Conservation (phyloP, 2,329 filamentous ascomycete genomes). For the Claviceps humidiphila region DNA sequence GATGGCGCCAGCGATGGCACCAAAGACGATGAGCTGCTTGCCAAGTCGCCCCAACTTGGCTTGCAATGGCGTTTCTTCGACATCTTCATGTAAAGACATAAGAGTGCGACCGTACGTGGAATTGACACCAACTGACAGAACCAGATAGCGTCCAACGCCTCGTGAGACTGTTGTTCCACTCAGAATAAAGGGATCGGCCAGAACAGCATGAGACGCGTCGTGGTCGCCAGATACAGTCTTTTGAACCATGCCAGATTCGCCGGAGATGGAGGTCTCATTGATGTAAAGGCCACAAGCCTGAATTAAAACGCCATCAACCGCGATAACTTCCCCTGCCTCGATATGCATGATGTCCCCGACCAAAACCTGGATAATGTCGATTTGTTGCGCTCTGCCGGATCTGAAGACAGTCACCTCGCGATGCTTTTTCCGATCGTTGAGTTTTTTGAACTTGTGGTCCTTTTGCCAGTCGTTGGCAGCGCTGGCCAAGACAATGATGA, state of each 20-base stretch:
- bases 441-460: conserved; percentile 65
- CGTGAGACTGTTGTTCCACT: conserved; percentile 68
- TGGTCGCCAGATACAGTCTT: conserved; percentile 49
- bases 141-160: conserved; percentile 62
- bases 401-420: conserved; percentile 61
- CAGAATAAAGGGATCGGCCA: conserved; percentile 64
- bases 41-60: conserved; percentile 65
- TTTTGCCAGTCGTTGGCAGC: conserved; percentile 77
- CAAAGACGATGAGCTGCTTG: conserved; percentile 50
- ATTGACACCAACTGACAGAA: conserved; percentile 60
- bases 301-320: conserved; percentile 58
- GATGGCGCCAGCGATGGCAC: conserved; percentile 25
- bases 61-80: conserved; percentile 66
- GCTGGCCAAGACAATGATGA: conserved; percentile 63
- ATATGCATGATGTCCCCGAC: conserved; percentile 63
- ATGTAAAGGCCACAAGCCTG: conserved; percentile 40
- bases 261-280: conserved; percentile 64
- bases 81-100: conserved; percentile 64
- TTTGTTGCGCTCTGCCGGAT: conserved; percentile 57
- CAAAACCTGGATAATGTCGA: conserved; percentile 57
- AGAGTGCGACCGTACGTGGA: conserved; percentile 66
- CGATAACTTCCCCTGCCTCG: conserved; percentile 59
- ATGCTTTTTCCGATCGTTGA: conserved; percentile 70
- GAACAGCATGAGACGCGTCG: conserved; percentile 35
- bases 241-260: conserved; percentile 59